Conservation (phyloP, 345 rosid species). For the Gossypium ekmanianum region DNA sequence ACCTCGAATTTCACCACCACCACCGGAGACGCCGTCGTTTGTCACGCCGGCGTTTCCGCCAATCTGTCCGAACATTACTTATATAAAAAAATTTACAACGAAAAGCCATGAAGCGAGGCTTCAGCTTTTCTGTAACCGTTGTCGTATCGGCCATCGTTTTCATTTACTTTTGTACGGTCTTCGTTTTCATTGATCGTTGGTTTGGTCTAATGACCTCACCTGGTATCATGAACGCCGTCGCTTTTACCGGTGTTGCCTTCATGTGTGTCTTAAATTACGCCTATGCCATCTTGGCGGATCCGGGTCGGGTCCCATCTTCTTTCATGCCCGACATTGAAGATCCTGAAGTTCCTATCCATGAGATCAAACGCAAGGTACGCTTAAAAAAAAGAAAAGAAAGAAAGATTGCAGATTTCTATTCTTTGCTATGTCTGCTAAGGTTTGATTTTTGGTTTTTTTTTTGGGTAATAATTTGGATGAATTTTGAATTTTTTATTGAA, state of each 20-base stretch:
- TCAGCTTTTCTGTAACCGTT: conserved; percentile 55
- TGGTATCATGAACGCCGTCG: conserved; percentile 68
- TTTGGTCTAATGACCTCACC: conserved; percentile 78
- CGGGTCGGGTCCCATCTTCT: conserved; percentile 71
- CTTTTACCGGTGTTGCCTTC: conserved; percentile 62
- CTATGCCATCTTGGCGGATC: conserved; percentile 65
- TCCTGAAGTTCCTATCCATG: conserved; percentile 55
- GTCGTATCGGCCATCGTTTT: conserved; percentile 61
- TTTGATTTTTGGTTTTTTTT: background rate
- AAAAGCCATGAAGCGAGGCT: conserved; percentile 50
- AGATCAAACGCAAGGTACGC: conserved; percentile 88
- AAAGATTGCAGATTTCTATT: background rate
- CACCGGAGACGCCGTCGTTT: conserved; percentile 65
- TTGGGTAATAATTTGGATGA: background rate
- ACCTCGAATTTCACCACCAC: background rate
- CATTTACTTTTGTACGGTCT: conserved; percentile 67
- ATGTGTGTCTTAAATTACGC: conserved; percentile 58
- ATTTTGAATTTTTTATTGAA: background rate
- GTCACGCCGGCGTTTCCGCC: conserved; percentile 63
- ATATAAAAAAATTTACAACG: background rate
- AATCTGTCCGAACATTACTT: background rate
- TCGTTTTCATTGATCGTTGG: conserved; percentile 83
- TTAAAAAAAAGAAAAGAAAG: background rate
- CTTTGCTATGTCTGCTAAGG: background rate
- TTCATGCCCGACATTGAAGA: conserved; percentile 83